Evolutionary conservation across 2,329 filamentous ascomycete genomes (phyloP), one percentile per base, ranked within the genome.

Genomic region (Westerdykella aurantiaca): DNA sequence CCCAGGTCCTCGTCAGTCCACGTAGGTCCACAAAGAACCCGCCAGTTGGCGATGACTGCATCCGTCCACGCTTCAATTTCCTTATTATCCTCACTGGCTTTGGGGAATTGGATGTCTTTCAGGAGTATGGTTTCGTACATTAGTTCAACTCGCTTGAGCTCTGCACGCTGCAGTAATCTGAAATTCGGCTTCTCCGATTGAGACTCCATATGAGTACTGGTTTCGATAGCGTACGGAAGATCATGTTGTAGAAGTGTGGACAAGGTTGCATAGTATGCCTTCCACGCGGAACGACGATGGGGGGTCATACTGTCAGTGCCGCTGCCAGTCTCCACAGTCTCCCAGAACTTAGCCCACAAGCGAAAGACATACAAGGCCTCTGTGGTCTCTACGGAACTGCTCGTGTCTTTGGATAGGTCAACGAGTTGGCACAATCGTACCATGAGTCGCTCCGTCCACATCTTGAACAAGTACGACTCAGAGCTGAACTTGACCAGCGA

Each of bases 1-100:
- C 88, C 89, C 22, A 96, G 75, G 52, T 95, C 88, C 42, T 81
- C 72, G 50, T 95, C 85, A 34, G 76, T 78, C 90, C 90, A 96
- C 13, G 79, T 79, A 22, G 83, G 79, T 6, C 90, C 87, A 55
- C 86, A 88, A 6, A 96, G 69, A 29, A 93, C 74, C 39, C 79
- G 74, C 93, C 93, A 98, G 63, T 97, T 97, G 51, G 74, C 76
- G 60, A 95, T 83, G 9, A 88, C 85, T 42, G 84, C 78, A 50
- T 86, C 79, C 16, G 89, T 82, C 76, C 93, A 97, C 7, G 74
- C 72, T 63, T 97, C 91, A 2, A 97, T 80, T 60, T 91, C 86
- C 37, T 78, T 72, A 45, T 90, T 88, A 41, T 80, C 76, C 57
- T 93, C 82, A 34, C 86, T 84, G 0, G 93, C 90, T 54, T 82